These are phyloP conservation scores for Salvia miltiorrhiza DNA, from an alignment of 257 asterid genomes.

Conservation along the genomic window DNA sequence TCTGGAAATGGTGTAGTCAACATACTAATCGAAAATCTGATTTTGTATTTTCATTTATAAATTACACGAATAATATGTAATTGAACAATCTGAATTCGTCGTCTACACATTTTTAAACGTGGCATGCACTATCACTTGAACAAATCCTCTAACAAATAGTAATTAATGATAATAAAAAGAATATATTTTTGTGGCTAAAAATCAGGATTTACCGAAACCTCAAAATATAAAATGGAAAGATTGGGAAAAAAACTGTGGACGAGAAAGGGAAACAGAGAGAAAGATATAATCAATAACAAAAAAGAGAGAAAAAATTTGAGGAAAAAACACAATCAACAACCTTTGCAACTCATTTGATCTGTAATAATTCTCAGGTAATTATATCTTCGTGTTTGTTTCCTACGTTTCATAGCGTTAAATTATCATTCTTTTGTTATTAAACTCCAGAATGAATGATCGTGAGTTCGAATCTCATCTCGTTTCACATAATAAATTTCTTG, in stretches of 20 bases:
- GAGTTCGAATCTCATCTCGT: not conserved
- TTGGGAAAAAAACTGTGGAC: constrained; percentile 7
- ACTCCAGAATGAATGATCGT: not conserved
- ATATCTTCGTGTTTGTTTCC: not conserved
- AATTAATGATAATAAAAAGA: constrained; percentile 3
- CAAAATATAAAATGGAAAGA: constrained; percentile 27
- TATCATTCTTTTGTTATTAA: not conserved
- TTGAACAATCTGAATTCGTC: not conserved
- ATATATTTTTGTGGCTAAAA: constrained; percentile 32
- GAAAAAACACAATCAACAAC: constrained; percentile 9
- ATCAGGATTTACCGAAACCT: constrained; percentile 35
- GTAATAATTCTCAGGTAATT: constrained; percentile 27
- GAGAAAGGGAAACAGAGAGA: not conserved
- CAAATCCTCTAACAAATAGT: constrained; percentile 13
- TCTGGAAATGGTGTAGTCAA: too few species aligned
- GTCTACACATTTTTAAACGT: not conserved
- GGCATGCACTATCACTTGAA: not conserved
- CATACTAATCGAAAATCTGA: too few species aligned
- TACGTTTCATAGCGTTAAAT: not conserved
- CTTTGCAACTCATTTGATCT: constrained; percentile 13
- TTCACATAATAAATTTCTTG: not conserved
- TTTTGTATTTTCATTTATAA: not conserved
- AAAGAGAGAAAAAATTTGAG: not conserved
- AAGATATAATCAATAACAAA: constrained; percentile 15
- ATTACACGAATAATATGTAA: not conserved